Base-by-base conservation (phyloP, 2,329 filamentous ascomycete genomes). In the Fusarium lateritium region DNA sequence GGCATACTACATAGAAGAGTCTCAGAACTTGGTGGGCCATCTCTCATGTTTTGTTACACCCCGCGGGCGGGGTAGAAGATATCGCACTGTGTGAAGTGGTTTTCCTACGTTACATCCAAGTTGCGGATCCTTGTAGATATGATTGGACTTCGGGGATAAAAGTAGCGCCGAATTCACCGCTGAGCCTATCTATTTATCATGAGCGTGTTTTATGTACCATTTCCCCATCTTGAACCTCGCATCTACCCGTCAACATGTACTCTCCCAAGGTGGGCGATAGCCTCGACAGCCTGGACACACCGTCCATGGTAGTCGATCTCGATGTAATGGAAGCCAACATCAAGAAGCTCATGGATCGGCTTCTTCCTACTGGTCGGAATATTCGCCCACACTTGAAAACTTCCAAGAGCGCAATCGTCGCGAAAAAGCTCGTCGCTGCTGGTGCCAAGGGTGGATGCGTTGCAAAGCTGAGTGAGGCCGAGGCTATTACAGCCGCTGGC, bases 271-370 rank as follows among this genome's bases (percentile, higher is more conserved):
- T 65, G n/a, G 46, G 66, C 39, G 53, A 60, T 7, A 49, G 65
- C 24, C 24, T 71, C 21, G 34, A 62, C 7, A 44, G 49, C 21
- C 83, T 87, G 43, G 85, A 87, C 70, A 87, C 85, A 0, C 85
- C 85, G 2, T 86, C 84, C 53, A 87, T 87, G 84, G 80, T 87
- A 44, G 85, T 86, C 45, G 82, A 87, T 52, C 79, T 87, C 11
- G 80, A 83, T 57, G 74, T 84, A 6, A 85, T 86, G 82, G 83
- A 87, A 60, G 66, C 76, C 66, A 87, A 87, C 73, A 83, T 87
- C 65, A 64, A 76, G 13, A 84, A 82, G 34, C 78, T 86, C 13
- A 81, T 86, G 73, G 70, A 72, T 14, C 77, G 75, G 9, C 81
- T 87, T 0, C 76, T 84, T 0, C 83, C 84, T 0, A 63, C 58